Conservation (phyloP, 805 yeast genomes). For the Candida schatavii region DNA sequence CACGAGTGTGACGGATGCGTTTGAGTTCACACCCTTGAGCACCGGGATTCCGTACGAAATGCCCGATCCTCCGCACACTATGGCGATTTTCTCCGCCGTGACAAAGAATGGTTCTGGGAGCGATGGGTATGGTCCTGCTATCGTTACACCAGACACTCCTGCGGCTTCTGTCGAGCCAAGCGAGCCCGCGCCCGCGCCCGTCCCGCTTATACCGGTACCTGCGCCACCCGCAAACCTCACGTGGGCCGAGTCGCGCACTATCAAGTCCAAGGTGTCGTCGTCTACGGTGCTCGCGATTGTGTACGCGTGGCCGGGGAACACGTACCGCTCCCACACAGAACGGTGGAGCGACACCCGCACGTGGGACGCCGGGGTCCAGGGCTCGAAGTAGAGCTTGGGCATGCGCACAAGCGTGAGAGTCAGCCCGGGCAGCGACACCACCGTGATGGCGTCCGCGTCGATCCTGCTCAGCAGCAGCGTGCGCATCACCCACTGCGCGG, state of each 20-base stretch:
- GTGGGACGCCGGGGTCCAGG: slow-evolving; percentile 55
- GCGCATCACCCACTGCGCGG: slow-evolving; percentile 36
- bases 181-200: not conserved
- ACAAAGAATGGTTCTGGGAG: slow-evolving; percentile 42
- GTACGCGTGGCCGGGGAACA: slow-evolving; percentile 66
- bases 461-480: slow-evolving; percentile 14
- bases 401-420: slow-evolving; percentile 20
- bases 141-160: too few relatives aligned
- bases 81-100: slow-evolving; percentile 47
- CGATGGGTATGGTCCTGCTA: slow-evolving; percentile 39
- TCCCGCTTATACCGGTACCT: not conserved
- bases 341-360: slow-evolving; percentile 44
- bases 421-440: slow-evolving; percentile 14
- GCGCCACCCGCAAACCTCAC: slow-evolving; percentile 1
- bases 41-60: slow-evolving; percentile 61
- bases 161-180: not conserved
- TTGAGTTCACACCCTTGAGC: slow-evolving; percentile 30
- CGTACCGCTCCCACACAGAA: slow-evolving; percentile 29
- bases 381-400: slow-evolving; percentile 13
- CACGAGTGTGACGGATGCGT: slow-evolving; percentile 35
- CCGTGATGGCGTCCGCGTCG: slow-evolving; percentile 13
- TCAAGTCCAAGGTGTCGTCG: slow-evolving; percentile 39
- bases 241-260: slow-evolving; percentile 40
- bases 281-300: slow-evolving; percentile 50
- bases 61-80: slow-evolving; percentile 75